Percentiles rank a stretch among this genome's conserved stretches.
These are phyloP conservation scores for Tuber calosporum DNA, from an alignment of 495 filamentous ascomycete species.

Conservation along the genomic window DNA sequence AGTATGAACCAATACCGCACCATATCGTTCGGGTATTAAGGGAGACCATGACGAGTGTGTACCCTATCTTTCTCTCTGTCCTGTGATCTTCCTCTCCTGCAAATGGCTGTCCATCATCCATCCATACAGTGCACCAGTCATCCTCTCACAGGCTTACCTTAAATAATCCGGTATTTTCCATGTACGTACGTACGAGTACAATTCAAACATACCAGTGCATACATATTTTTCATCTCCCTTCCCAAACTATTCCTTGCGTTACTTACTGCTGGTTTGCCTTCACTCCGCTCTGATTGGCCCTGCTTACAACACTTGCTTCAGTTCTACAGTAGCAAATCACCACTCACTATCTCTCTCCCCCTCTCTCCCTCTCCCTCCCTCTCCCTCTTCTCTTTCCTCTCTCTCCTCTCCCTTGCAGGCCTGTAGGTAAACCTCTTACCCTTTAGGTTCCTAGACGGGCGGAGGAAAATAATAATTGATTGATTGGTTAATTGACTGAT, in stretches of 20 bases:
- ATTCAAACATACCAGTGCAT: neutral
- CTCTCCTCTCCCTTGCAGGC: neutral
- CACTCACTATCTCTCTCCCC: neutral
- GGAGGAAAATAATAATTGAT: neutral
- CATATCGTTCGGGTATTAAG: neutral
- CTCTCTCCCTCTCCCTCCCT: neutral
- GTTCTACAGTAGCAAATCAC: neutral
- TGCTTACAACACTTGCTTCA: neutral
- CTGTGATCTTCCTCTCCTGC: neutral
- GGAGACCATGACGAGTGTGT: neutral
- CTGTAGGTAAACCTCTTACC: neutral
- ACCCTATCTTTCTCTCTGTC: neutral
- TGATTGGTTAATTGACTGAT: neutral
- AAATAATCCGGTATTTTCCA: neutral
- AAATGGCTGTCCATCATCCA: neutral
- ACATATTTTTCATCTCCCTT: neutral
- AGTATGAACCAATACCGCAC: neutral
- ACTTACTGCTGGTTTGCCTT: neutral
- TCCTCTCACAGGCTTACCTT: neutral
- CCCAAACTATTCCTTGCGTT: neutral
- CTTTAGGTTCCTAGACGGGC: neutral
- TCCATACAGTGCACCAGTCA: neutral
- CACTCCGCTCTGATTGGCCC: neutral
- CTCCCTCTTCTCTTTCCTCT: neutral
- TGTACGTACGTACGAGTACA: neutral